Evolutionary conservation across 2,329 filamentous ascomycete species (phyloP).

Genomic region (Orbilia blumenaviensis): DNA sequence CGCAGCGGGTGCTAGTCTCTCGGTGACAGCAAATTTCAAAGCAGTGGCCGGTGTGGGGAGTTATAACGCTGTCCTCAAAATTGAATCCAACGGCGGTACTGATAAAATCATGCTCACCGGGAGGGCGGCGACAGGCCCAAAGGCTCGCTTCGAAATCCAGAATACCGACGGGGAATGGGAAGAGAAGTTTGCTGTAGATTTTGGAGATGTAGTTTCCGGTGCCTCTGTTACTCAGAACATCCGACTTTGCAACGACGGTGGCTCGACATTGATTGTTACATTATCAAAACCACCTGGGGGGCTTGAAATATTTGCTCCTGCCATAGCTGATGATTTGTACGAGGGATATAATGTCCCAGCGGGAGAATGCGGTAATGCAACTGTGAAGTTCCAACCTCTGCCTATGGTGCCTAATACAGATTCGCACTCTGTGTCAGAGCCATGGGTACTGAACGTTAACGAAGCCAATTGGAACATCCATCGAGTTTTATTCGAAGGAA

Average conservation of each 20-base stretch:
- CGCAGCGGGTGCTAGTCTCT: constrained; percentile 58
- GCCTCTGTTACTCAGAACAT: constrained; percentile 59
- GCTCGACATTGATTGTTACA: constrained; percentile 60
- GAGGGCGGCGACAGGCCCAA: constrained; percentile 59
- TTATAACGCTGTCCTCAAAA: constrained; percentile 60
- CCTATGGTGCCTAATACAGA: constrained; percentile 46
- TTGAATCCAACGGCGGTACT: constrained; percentile 61
- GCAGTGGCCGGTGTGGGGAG: constrained; percentile 58
- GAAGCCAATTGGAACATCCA: constrained; percentile 61
- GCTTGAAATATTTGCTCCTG: constrained; percentile 59
- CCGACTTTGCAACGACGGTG: constrained; percentile 61
- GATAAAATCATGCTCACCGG: constrained; percentile 60
- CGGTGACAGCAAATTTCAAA: constrained; percentile 60
- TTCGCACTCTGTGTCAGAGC: constrained; percentile 57
- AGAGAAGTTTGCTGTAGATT: constrained; percentile 57
- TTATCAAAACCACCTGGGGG: constrained; percentile 61
- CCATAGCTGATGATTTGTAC: constrained; percentile 59
- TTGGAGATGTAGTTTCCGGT: constrained; percentile 60
- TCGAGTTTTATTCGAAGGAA: constrained; percentile 60
- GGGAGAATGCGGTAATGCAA: constrained; percentile 59
- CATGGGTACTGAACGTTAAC: constrained; percentile 63
- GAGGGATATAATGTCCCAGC: constrained; percentile 60
- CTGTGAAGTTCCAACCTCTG: constrained; percentile 59
- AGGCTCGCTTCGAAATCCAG: constrained; percentile 60
- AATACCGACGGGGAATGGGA: constrained; percentile 60